Conservation (phyloP, 1,284 basidiomycete species). For the Schizophyllum amplum region DNA sequence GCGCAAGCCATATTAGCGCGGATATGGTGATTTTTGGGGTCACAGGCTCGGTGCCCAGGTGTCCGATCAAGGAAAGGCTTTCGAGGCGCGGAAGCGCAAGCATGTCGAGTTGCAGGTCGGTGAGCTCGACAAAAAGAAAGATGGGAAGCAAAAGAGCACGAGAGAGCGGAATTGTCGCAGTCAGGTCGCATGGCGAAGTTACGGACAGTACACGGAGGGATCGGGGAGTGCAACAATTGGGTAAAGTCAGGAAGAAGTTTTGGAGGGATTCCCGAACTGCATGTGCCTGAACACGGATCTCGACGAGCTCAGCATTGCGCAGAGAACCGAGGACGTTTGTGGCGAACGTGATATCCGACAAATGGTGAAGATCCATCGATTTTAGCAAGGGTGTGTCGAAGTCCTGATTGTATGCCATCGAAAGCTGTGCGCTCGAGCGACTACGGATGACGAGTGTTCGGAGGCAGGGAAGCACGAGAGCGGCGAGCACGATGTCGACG, state of each 20-base stretch:
- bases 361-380: neutral
- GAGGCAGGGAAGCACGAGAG: neutral
- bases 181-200: neutral
- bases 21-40: neutral
- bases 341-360: neutral
- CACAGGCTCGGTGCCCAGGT: neutral
- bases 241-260: neutral
- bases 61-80: neutral
- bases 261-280: neutral
- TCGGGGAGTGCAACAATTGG: neutral
- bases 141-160: neutral
- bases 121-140: neutral
- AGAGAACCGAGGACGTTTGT: neutral
- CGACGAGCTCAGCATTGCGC: neutral
- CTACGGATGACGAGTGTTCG: neutral
- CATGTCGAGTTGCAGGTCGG: neutral
- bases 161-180: neutral
- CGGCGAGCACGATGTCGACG: neutral
- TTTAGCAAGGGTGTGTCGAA: neutral
- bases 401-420: neutral
- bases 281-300: neutral
- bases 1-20: neutral
- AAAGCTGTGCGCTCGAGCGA: neutral
- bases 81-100: neutral
- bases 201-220: neutral